Evolutionary conservation across 2,329 filamentous ascomycete species (phyloP), one percentile per base, ranked within the genome.

Genomic region (Drechslerella dactyloides): DNA sequence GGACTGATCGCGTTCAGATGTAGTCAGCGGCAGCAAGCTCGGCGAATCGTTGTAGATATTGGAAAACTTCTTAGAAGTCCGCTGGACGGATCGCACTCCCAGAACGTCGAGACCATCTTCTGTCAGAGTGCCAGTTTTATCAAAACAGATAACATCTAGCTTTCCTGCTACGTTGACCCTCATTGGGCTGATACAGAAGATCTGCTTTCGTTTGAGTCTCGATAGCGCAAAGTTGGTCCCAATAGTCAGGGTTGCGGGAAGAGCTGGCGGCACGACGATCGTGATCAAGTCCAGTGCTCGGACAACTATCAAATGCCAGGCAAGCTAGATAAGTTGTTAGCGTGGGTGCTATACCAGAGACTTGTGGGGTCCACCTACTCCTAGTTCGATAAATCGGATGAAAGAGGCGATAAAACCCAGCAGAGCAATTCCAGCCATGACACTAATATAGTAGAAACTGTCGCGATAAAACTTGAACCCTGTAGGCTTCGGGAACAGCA

Each of bases 381-480:
- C 87, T 13, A 99, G 84, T 44, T 90, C 87, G 59, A 99, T 82
- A 78, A 99, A 99, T 79, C 99, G 99, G 80, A 96, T 82, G 75
- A 99, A 89, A 0, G 94, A 97, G 0, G 89, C 92, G 21, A 93
- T 82, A 78, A 99, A 99, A 0, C 96, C 94, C 55, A 97, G 79
- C 54, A 88, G 81, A 21, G 94, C 96, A 76, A 99, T 88, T 46
- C 87, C 82, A 4, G 86, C 93, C 94, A 99, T 99, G 70, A 99
- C 94, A 2, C 90, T 92, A 70, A 99, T 97, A 79, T 99, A 99
- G 21, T 93, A 87, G 81, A 99, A 99, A 0, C 93, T 97, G 79
- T 99, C 94, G 46, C 91, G 87, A 79, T 99, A 99, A 79, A 99
- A 99, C 77, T 96, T 97, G 85, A 99, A 99, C 0, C 93, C 93